These are phyloP conservation scores for Dryadomyces quercus-mongolicae DNA, from an alignment of 2,329 filamentous ascomycete genomes.

Conservation along the genomic window DNA sequence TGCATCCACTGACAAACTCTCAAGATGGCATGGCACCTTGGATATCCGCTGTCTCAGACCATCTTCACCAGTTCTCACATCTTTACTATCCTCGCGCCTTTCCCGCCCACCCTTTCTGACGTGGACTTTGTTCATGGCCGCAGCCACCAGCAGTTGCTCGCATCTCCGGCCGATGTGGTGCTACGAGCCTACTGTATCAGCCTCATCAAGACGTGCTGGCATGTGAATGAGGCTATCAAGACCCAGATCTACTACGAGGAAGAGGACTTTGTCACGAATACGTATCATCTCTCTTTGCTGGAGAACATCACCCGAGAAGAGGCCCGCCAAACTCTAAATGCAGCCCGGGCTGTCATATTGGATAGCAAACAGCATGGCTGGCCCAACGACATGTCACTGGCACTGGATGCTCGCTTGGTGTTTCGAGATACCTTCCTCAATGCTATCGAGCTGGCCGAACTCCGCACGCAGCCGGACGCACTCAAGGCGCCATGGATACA, in stretches of 20 bases:
- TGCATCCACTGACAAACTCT: background rate
- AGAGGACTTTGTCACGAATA: conserved; percentile 91
- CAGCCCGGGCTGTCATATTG: conserved; percentile 41
- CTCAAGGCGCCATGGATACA: conserved; percentile 39
- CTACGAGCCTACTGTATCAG: conserved; percentile 79
- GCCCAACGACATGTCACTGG: conserved; percentile 30
- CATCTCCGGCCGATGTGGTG: conserved; percentile 33
- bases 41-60: conserved; percentile 91
- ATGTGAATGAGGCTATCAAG: conserved; percentile 65
- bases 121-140: conserved; percentile 45
- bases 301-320: conserved; percentile 45
- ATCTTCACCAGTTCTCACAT: conserved; percentile 88
- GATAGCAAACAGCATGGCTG: conserved; percentile 22
- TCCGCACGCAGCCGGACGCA: conserved; percentile 31
- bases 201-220: conserved; percentile 69
- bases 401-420: conserved; percentile 52
- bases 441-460: conserved; percentile 35
- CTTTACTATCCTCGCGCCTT: conserved; percentile 65
- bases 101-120: conserved; percentile 49
- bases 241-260: conserved; percentile 93
- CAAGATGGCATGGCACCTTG: conserved; percentile 90
- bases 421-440: conserved; percentile 53
- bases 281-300: conserved; percentile 71
- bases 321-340: conserved; percentile 41
- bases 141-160: conserved; percentile 26